phyloP scores from a whole-genome alignment of 1,139 yeast species.

The Magnusiomyces ingens region DNA sequence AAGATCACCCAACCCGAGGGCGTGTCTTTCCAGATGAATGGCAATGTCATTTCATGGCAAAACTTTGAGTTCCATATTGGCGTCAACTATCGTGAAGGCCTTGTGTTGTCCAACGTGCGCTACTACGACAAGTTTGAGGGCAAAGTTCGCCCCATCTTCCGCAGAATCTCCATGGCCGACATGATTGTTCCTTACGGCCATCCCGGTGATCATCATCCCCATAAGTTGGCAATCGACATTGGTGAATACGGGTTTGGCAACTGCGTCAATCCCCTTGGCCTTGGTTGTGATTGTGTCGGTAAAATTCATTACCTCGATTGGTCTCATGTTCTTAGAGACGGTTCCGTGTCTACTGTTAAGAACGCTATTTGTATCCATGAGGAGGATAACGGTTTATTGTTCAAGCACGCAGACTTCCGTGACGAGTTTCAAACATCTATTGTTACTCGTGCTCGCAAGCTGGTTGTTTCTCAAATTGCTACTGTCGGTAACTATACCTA shows the following conservation, averaged over 20 bases:
- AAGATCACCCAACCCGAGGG: slow-evolving; percentile 75
- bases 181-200: slow-evolving; percentile 83
- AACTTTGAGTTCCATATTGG: slow-evolving; percentile 73
- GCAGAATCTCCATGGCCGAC: slow-evolving; percentile 69
- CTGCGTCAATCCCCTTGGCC: slow-evolving; percentile 69
- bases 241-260: slow-evolving; percentile 87
- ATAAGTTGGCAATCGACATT: slow-evolving; percentile 79
- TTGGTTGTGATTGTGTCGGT: slow-evolving; percentile 83
- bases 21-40: slow-evolving; percentile 65
- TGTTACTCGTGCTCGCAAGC: slow-evolving; percentile 67
- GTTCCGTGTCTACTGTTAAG: slow-evolving; percentile 63
- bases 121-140: slow-evolving; percentile 60
- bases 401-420: slow-evolving; percentile 78
- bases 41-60: slow-evolving; percentile 68
- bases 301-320: slow-evolving; percentile 77
- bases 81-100: slow-evolving; percentile 79
- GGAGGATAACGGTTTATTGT: slow-evolving; percentile 73
- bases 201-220: slow-evolving; percentile 73
- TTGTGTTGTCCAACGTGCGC: slow-evolving; percentile 64
- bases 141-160: slow-evolving; percentile 61
- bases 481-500: slow-evolving; percentile 85
- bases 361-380: slow-evolving; percentile 80
- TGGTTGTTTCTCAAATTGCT: slow-evolving; percentile 70
- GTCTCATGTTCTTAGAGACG: slow-evolving; percentile 57
- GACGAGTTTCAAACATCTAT: slow-evolving; percentile 70